phyloP scores from a whole-genome alignment of 352 stramenopile species.

The Pythium pyrilobum region DNA sequence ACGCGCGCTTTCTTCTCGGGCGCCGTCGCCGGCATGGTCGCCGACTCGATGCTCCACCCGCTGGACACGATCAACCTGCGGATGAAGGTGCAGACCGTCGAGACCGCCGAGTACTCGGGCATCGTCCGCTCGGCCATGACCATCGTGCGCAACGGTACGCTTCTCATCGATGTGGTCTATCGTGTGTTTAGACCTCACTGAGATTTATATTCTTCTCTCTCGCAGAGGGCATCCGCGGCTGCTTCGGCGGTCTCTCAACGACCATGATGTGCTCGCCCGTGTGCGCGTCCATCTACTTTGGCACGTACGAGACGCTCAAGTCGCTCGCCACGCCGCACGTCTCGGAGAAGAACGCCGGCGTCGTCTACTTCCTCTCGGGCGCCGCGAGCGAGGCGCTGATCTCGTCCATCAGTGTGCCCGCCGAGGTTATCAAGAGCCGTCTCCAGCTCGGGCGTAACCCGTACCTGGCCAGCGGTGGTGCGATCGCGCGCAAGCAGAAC shows the following conservation, averaged over 20 bases:
- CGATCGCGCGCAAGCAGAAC: slow-evolving; percentile 65
- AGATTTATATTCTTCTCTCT: background rate
- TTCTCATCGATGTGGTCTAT: background rate
- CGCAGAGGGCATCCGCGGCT: slow-evolving; percentile 57
- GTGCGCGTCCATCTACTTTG: slow-evolving; percentile 72
- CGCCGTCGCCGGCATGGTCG: slow-evolving; percentile 62
- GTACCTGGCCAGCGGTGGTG: slow-evolving; percentile 53
- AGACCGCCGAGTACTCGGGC: slow-evolving; percentile 51
- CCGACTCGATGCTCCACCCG: slow-evolving; percentile 71
- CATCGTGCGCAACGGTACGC: slow-evolving; percentile 49
- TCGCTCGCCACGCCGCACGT: slow-evolving; percentile 32
- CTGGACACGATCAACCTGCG: slow-evolving; percentile 81
- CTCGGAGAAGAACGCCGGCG: slow-evolving; percentile 35
- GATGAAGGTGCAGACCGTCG: slow-evolving; percentile 70
- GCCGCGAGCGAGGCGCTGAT: slow-evolving; percentile 63
- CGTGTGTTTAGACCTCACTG: background rate
- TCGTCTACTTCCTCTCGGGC: slow-evolving; percentile 70
- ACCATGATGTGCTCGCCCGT: slow-evolving; percentile 69
- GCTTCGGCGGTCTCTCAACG: slow-evolving; percentile 68
- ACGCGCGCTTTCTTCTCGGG: slow-evolving; percentile 62
- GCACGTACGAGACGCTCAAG: slow-evolving; percentile 77
- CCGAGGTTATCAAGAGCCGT: slow-evolving; percentile 77
- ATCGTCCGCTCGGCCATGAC: slow-evolving; percentile 55
- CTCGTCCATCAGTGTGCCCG: slow-evolving; percentile 64
- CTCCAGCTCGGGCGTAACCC: slow-evolving; percentile 76